A percentile compares a stretch with the other conserved stretches of the same genome.
phyloP scores from a whole-genome alignment of 495 filamentous ascomycete species.

The Tuber calosporum region DNA sequence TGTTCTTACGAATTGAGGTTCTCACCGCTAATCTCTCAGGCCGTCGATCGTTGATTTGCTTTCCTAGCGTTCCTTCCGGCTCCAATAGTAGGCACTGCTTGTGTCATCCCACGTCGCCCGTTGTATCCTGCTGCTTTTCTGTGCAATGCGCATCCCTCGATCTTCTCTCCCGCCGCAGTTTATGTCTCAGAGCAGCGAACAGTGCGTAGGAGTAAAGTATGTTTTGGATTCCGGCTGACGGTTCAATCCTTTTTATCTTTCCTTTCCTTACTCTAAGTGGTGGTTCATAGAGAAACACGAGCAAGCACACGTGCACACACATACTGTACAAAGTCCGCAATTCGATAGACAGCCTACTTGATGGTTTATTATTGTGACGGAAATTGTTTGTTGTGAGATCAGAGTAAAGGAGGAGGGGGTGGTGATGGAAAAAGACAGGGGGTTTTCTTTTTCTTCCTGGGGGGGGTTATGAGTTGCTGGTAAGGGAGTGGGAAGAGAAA shows the following conservation, averaged over 20 bases:
- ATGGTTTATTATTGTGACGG: not conserved
- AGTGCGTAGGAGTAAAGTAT: not conserved
- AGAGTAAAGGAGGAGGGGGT: not conserved
- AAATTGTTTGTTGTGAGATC: not conserved
- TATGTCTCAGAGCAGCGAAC: constrained; percentile 5
- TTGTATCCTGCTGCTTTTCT: constrained; percentile 24
- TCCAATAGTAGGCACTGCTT: constrained; percentile 29
- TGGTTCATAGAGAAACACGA: not conserved
- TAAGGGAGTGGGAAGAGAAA: not conserved
- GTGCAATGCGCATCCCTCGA: constrained; percentile 5
- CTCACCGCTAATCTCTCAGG: constrained; percentile 34
- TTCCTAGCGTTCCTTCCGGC: constrained; percentile 31
- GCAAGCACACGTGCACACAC: not conserved
- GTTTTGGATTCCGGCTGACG: not conserved
- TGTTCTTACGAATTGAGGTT: not conserved
- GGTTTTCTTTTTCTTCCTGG: not conserved
- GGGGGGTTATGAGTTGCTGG: not conserved
- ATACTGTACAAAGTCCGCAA: not conserved
- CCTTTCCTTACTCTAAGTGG: not conserved
- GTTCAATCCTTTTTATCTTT: not conserved
- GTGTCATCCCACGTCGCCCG: constrained; percentile 39
- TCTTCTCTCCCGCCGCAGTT: constrained; percentile 4
- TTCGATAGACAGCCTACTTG: not conserved
- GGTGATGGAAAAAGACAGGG: not conserved
- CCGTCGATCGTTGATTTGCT: constrained; percentile 39